Evolutionary conservation across 306 rosid genomes (phyloP), one percentile per base, ranked within the genome.

Genomic region (Cyamopsis tetragonoloba): DNA sequence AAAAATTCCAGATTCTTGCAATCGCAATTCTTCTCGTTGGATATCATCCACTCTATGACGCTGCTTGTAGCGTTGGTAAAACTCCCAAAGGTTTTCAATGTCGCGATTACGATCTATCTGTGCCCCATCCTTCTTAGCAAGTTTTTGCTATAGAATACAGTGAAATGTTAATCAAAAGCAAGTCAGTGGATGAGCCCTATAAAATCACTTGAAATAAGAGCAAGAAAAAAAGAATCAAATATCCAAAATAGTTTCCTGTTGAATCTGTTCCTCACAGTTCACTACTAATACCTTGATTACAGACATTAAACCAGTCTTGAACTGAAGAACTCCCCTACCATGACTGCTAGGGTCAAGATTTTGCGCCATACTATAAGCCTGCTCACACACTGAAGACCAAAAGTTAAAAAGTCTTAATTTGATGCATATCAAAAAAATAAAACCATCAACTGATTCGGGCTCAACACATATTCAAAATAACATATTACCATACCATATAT

Each of bases 281-380:
- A n/a, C 35, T 53, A 46, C 23, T 42, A 10, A 76, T 87, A 90
- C 99, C 99, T 93, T 86, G 69, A 93, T 93, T 41, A 93, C 81
- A 30, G 99, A 86, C 97, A 81, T 88, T 68, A 93, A 88, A 66
- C 99, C 97, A 12, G 97, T 90, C 86, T 89, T 93, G 77, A 93
- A 90, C 81, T 89, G 97, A 66, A 88, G 91, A 81, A 89, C 92
- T 57, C 99, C 99, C 74, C 97, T 83, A 24, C 97, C 97, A 55
- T 79, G 84, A 72, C 97, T 90, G 75, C 47, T 85, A 22, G 97
- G 97, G 59, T 93, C 97, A 31, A 93, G 86, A 82, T 86, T 83
- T 75, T 93, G 99, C 13, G 97, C 91, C 99, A 93, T 89, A 38
- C 49, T 75, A 71, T 89, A 93, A 3, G 99, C 99, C 80, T 93